phyloP scores from a whole-genome alignment of 2,329 filamentous ascomycete genomes.

The Aotearoamyces nothofagi region DNA sequence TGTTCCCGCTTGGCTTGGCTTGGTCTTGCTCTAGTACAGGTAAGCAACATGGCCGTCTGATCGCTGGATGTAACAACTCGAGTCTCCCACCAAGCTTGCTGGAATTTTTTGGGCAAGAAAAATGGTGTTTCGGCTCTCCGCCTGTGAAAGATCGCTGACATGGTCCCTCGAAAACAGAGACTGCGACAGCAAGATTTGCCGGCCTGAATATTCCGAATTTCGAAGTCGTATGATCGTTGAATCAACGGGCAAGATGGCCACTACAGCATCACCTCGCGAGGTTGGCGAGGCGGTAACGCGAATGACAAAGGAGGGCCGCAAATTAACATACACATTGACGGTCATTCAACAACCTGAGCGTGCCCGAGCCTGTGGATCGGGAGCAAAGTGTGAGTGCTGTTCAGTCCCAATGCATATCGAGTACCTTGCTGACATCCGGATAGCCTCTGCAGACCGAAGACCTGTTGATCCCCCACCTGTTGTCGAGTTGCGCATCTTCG shows the following conservation, averaged over 20 bases:
- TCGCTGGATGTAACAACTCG: no score
- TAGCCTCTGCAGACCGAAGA: slow-evolving; percentile 73
- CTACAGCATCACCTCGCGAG: slow-evolving; percentile 2
- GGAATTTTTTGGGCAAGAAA: no score
- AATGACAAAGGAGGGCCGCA: slow-evolving; percentile 41
- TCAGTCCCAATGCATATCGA: not conserved
- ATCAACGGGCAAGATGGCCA: slow-evolving; percentile 6
- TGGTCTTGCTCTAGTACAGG: no score
- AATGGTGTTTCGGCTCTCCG: no score
- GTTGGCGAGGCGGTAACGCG: not conserved
- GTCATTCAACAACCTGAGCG: slow-evolving; percentile 92
- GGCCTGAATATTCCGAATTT: no score
- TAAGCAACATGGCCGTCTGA: no score
- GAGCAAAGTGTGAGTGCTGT: slow-evolving; percentile 69
- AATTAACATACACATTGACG: slow-evolving; percentile 65
- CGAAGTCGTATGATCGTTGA: no score
- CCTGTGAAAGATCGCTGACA: no score
- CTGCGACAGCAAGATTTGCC: no score
- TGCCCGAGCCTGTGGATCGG: slow-evolving; percentile 86
- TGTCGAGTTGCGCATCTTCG: slow-evolving; percentile 75
- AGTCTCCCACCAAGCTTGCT: no score
- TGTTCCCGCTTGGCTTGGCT: no score
- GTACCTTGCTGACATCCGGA: slow-evolving; percentile 10
- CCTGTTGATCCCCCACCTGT: slow-evolving; percentile 92
- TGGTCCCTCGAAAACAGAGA: no score